Evolutionary conservation across 495 filamentous ascomycete genomes (phyloP), one percentile per base, ranked within the genome.

Genomic region (Aspergillus sparsus): DNA sequence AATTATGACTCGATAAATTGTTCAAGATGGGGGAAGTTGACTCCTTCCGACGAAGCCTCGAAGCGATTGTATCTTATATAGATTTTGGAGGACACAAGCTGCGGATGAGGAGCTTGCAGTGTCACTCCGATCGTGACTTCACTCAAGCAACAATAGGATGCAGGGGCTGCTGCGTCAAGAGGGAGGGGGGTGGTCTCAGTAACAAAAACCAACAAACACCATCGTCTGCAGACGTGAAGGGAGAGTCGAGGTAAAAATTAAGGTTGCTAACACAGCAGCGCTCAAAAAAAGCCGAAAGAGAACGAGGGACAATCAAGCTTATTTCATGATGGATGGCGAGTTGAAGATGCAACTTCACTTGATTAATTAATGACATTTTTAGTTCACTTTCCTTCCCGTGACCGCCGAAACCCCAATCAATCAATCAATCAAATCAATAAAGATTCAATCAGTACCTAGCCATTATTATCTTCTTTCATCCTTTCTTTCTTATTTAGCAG

Each of bases 341-440:
- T 27, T 27, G 21, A 27, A 27, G 21, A 27, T 27, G 21, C 21
- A 27, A 31, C 42, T 46, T 46, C 21, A 27, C 39, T 36, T 31
- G 6, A 32, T 41, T 27, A 15, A 33, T 8, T 18, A 36, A n/a
- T 41, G 35, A 39, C 37, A 44, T 31, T 21, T 32, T 53, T 32
- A 60, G 36, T 42, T 37, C 57, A 37, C 50, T 36, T 51, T 33
- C 46, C 59, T 57, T 49, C 66, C 67, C 67, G 67, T 66, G 66
- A 69, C 67, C 62, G 63, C 61, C 62, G 21, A 63, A 66, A 52
- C 63, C 67, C 63, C 66, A 63, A 65, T 50, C 39, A 10, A 45
- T 15, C 27, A 44, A 18, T 37, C 34, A 41, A 64, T 55, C 59
- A 31, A 52, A 37, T 16, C 13, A 12, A 54, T 27, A 1, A 27